Evolutionary conservation across 2,329 filamentous ascomycete genomes (phyloP), one percentile per base, ranked within the genome.

Genomic region (Cladosporium sp.): DNA sequence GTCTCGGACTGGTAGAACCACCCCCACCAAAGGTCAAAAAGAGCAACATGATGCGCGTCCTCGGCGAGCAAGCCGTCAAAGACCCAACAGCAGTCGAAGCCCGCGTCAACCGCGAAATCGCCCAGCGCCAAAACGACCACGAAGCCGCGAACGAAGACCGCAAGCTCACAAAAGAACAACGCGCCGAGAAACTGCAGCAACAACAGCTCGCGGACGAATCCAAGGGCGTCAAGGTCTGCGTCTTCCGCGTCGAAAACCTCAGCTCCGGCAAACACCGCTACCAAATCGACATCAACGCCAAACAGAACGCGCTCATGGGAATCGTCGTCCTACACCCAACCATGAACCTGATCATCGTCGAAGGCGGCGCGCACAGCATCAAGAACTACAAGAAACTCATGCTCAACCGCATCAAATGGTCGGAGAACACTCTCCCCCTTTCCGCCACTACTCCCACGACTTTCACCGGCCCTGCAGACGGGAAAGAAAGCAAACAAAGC

Each of bases 21-120:
- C 90, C 91, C 22, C 86, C 91, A 20, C 92, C 93, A 9, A 98
- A 97, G 70, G 89, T 98, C 59, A 97, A 96, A 72, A 94, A 94
- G 69, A 88, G 86, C 51, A 98, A 98, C 68, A 80, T 98, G 65
- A 98, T 98, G 93, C 85, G 91, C 51, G 93, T 98, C 25, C 78
- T 96, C 50, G 93, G 93, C 55, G 89, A 96, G 65, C 85, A 89
- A 69, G 85, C 85, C 15, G 92, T 98, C 58, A 94, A 95, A 65
- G 93, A 98, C 69, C 93, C 93, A 6, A 98, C 94, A 0, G 93
- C 93, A 3, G 93, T 98, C 39, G 93, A 98, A 71, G 89, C 90
- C 43, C 84, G 89, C 19, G 93, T 98, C 45, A 95, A 94, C 67
- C 80, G 85, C 47, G 90, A 98, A 68, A 96, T 98, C 57, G 86